Evolutionary conservation across 306 rosid species (phyloP), one percentile per base, ranked within the genome.

Genomic region (Cucurbita moschata): DNA sequence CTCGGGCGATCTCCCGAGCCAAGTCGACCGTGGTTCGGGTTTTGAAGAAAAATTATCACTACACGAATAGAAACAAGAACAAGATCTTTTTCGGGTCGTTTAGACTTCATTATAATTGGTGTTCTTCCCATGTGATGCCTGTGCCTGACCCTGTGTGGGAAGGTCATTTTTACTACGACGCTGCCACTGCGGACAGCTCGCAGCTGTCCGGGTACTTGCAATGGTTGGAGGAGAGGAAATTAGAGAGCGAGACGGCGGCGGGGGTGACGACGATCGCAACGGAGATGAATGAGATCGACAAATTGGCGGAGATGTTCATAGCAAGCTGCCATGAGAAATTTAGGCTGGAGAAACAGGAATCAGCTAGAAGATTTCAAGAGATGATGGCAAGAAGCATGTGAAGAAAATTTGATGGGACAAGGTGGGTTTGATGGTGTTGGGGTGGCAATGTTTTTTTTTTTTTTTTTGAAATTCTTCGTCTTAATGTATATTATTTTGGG

Each of bases 31-130:
- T 87, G 23, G 13, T 85, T 5, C 75, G 72, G 0, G 57, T 75
- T 54, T 43, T 85, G 6, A 84, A 65, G 49, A 59, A 73, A 12
- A 79, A 71, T 77, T 78, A 85, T 39, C 80, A 7, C 10, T 50
- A 57, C 40, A 77, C 74, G 60, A 61, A 74, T 13, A 88, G 43
- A 26, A 80, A 42, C 44, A 83, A 77, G 42, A 89, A 72, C 52
- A 83, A 83, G 60, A 72, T 88, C 7, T 68, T 89, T 42, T 72
- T 89, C 10, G 99, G 99, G 4, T 95, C 99, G 4, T 95, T 91
- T 70, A 79, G 99, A 52, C 83, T 95, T 49, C 99, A 91, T 86
- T 95, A 91, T 44, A 89, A 95, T 43, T 95, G 96, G 92, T 81
- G 89, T 63, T 88, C 96, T 66, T 80, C 89, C 7, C 92, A 86